A percentile compares a stretch with the other conserved stretches of the same genome.
Conservation (phyloP, 2,329 filamentous ascomycete genomes). For the Graphiopsis chlorocephala region DNA sequence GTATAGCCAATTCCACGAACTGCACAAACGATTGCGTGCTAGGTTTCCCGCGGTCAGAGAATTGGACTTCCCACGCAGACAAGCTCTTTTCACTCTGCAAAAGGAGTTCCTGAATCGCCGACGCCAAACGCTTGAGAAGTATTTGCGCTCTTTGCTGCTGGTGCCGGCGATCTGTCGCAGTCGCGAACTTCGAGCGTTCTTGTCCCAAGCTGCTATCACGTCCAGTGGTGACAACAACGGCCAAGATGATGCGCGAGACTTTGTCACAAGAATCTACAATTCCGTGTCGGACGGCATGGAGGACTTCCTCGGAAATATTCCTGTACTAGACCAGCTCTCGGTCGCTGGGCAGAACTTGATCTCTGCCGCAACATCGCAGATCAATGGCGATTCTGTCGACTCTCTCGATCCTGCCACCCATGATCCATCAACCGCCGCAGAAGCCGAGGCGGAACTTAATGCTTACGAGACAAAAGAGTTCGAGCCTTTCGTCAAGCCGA, state of each 20-base stretch:
- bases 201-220: constrained; percentile 76
- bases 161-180: constrained; percentile 93
- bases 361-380: constrained; percentile 62
- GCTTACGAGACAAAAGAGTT: constrained; percentile 87
- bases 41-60: constrained; percentile 84
- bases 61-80: constrained; percentile 85
- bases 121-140: constrained; percentile 77
- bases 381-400: constrained; percentile 42
- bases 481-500: constrained; percentile 96
- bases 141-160: constrained; percentile 68
- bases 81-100: constrained; percentile 94
- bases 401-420: constrained; percentile 40
- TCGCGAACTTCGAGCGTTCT: constrained; percentile 84
- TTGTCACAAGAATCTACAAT: constrained; percentile 92
- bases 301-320: constrained; percentile 93
- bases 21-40: constrained; percentile 82
- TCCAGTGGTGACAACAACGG: constrained; percentile 56
- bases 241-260: constrained; percentile 66
- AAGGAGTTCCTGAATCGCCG: constrained; percentile 93
- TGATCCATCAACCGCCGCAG: constrained; percentile 56
- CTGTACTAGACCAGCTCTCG: constrained; percentile 90
- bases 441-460: constrained; percentile 90
- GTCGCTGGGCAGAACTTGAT: constrained; percentile 89
- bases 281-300: constrained; percentile 98
- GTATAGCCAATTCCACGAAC: constrained; percentile 95